phyloP scores from a whole-genome alignment of 176 grass and related monocot species.

The Oryza rufipogon region DNA sequence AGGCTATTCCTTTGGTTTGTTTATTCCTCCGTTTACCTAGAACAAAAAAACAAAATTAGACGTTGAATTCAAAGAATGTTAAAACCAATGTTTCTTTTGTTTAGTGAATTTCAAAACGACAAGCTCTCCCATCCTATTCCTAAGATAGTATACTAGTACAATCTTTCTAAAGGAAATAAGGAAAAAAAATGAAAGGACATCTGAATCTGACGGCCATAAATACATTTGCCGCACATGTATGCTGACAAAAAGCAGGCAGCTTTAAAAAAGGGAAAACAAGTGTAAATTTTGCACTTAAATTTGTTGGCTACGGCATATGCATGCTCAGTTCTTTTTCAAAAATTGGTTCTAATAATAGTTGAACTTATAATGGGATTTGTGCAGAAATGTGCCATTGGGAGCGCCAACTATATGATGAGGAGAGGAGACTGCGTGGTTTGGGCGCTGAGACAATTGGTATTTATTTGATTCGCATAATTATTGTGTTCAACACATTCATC shows the following conservation, averaged over 20 bases:
- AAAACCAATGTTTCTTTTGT: constrained; percentile 2
- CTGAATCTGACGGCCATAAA: constrained; percentile 26
- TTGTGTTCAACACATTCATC: constrained; percentile 6
- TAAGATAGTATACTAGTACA: constrained; percentile 21
- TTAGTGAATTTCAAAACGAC: constrained; percentile 29
- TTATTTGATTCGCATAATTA: constrained; percentile 16
- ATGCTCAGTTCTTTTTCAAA: background rate
- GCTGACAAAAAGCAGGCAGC: constrained; percentile 36
- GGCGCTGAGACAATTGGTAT: constrained; percentile 61
- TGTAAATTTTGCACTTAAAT: constrained; percentile 24
- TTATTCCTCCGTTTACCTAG: constrained; percentile 28
- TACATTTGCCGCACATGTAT: constrained; percentile 39
- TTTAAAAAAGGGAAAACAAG: constrained; percentile 30
- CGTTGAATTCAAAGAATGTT: constrained; percentile 8
- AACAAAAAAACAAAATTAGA: constrained; percentile 24
- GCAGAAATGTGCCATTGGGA: constrained; percentile 90
- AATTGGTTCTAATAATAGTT: constrained; percentile 28
- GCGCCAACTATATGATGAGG: constrained; percentile 58
- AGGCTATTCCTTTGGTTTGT: constrained; percentile 12
- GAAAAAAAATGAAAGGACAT: background rate
- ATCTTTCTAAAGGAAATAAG: background rate
- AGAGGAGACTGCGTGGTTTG: constrained; percentile 55
- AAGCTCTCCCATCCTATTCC: background rate
- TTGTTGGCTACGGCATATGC: background rate
- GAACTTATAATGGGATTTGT: constrained; percentile 12